phyloP scores from a whole-genome alignment of 441 rosid genomes.

The Corymbia calophylla region DNA sequence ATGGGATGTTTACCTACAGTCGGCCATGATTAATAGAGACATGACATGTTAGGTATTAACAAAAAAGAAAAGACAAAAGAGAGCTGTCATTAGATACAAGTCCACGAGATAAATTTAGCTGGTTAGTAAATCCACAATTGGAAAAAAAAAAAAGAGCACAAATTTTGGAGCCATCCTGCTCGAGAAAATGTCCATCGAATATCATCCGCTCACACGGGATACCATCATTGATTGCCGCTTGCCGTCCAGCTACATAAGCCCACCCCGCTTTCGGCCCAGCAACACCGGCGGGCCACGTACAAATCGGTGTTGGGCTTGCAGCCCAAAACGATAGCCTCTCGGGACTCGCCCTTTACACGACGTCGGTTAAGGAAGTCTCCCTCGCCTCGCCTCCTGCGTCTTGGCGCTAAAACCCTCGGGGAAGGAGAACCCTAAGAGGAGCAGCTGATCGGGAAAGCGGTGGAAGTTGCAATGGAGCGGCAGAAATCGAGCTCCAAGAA shows the following conservation, averaged over 20 bases:
- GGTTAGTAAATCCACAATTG: neutral
- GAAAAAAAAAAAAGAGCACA: neutral
- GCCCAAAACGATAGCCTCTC: neutral
- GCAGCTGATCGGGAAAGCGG: neutral
- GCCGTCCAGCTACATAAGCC: neutral
- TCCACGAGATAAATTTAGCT: neutral
- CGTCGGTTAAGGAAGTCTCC: neutral
- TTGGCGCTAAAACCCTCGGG: neutral
- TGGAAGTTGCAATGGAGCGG: neutral
- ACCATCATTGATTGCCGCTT: neutral
- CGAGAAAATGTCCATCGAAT: neutral
- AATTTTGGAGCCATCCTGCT: neutral
- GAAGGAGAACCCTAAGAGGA: neutral
- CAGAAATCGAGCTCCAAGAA: neutral
- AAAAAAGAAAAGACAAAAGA: neutral
- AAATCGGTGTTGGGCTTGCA: neutral
- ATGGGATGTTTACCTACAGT: neutral
- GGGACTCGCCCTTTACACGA: neutral
- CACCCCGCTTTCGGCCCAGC: neutral
- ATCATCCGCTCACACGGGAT: neutral
- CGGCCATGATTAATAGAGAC: neutral
- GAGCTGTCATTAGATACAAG: neutral
- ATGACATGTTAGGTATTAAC: fast-evolving
- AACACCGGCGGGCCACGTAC: neutral
- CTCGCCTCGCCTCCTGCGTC: neutral